Base-by-base conservation (phyloP, 2,329 filamentous ascomycete genomes). In the Fulvia fulva region DNA sequence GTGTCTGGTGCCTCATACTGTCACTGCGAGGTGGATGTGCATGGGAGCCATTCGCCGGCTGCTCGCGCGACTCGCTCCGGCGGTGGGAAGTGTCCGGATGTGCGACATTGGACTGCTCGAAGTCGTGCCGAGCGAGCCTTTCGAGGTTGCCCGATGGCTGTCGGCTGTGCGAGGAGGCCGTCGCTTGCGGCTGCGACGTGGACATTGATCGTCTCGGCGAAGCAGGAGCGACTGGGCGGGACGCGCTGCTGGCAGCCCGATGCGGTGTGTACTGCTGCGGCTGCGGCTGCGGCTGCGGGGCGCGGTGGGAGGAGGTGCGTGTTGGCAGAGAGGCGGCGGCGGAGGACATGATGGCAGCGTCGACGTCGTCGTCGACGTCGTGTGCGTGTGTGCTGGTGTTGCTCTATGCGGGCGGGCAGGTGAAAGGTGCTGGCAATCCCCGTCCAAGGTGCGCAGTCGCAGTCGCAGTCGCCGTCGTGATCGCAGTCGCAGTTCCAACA, bases 31-130 rank as follows among this genome's bases (percentile, higher is more conserved):
- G 51, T 22, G 64, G 57, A 30, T 81, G 82, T 65, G 80, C 74
- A 44, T 54, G 60, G 19, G 53, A 54, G 22, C 61, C 63, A 51
- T 63, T 64, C 55, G 60, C 61, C 12, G 66, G 58, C 26, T 54
- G 57, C 43, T 59, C 59, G 32, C 81, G 80, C 67, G 85, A 88
- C 60, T 83, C 81, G 76, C 81, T 86, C 76, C 85, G 82, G 55
- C 83, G 85, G 65, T 77, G 74, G 53, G 75, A 66, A 37, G 59
- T 51, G 52, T 57, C 46, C 2, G 83, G 77, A 55, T 82, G 79
- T 68, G 84, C 82, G 77, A 89, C 74, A 78, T 87, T 87, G 68
- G 82, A 80, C 67, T 86, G 82, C 76, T 93, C 90, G 78, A 86
- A 87, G 75, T 94, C 89, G 73, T 87, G 81, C 69, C 87, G 85